Percentiles rank a stretch among this genome's conserved stretches.
Evolutionary conservation across 345 rosid species (phyloP).

Genomic region (Hibiscus trionum): DNA sequence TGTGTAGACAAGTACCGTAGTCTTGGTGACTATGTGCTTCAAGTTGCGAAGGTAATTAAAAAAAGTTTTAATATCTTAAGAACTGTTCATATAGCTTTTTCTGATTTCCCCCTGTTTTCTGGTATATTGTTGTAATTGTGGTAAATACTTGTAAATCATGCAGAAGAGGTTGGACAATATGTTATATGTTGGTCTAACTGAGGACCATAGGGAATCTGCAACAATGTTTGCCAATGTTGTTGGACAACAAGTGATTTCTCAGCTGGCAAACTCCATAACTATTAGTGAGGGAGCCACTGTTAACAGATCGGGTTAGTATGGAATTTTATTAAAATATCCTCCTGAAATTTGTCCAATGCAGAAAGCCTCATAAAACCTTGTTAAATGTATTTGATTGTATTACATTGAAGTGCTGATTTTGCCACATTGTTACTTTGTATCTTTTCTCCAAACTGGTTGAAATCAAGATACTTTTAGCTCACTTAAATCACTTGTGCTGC

Average conservation of each 20-base stretch:
- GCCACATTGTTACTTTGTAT: not conserved
- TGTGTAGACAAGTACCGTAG: slow-evolving; percentile 64
- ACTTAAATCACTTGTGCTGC: slow-evolving; percentile 29
- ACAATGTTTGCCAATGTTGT: slow-evolving; percentile 86
- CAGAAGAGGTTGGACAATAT: slow-evolving; percentile 93
- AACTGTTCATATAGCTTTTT: slow-evolving; percentile 3
- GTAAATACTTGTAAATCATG: slow-evolving; percentile 46
- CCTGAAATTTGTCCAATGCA: not conserved
- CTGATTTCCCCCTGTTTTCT: slow-evolving; percentile 18
- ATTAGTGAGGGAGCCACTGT: slow-evolving; percentile 14
- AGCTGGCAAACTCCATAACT: slow-evolving; percentile 34
- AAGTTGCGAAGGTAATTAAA: slow-evolving; percentile 75
- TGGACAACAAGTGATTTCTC: slow-evolving; percentile 87
- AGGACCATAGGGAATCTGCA: slow-evolving; percentile 90
- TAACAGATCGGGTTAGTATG: slow-evolving; percentile 33
- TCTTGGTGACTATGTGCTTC: slow-evolving; percentile 72
- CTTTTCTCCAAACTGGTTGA: not conserved
- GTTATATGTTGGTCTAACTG: slow-evolving; percentile 93
- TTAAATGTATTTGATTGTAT: not conserved
- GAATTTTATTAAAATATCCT: not conserved
- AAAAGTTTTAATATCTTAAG: slow-evolving; percentile 8
- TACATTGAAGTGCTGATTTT: not conserved
- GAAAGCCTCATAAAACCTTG: not conserved
- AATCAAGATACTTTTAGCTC: not conserved
- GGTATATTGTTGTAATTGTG: slow-evolving; percentile 26